Conservation (phyloP, 371 early-diverging fungal genomes). For the Blakeslea trispora region DNA sequence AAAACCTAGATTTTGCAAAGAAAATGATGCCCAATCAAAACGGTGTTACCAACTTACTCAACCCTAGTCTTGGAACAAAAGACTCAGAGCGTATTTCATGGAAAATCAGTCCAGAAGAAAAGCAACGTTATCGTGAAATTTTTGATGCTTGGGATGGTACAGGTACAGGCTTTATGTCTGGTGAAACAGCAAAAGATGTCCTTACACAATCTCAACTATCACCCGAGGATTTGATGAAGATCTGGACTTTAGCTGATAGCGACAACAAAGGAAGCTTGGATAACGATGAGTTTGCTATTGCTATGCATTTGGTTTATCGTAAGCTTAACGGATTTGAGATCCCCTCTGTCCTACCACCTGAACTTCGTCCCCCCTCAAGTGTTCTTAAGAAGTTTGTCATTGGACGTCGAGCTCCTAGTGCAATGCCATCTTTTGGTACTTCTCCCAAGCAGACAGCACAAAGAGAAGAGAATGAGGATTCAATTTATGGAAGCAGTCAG, state of each 20-base stretch:
- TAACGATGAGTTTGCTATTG: conserved; percentile 53
- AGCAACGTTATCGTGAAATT: conserved; percentile 77
- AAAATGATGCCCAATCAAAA: conserved; percentile 57
- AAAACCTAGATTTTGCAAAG: conserved; percentile 47
- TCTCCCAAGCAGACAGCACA: conserved; percentile 4
- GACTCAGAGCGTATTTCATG: conserved; percentile 49
- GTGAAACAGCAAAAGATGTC: conserved; percentile 81
- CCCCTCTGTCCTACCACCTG: conserved; percentile 76
- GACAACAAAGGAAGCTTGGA: conserved; percentile 52
- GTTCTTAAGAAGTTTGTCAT: conserved; percentile 60
- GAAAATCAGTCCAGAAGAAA: conserved; percentile 83
- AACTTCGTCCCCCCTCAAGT: conserved; percentile 79
- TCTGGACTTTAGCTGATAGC: conserved; percentile 53
- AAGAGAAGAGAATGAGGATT: conserved; percentile 10
- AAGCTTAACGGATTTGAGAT: conserved; percentile 77
- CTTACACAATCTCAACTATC: conserved; percentile 56
- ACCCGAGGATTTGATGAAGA: conserved; percentile 44
- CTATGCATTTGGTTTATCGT: conserved; percentile 65
- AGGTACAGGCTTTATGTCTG: conserved; percentile 78
- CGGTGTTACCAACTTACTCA: conserved; percentile 32
- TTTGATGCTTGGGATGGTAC: conserved; percentile 85
- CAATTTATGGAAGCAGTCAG: conserved; percentile 26
- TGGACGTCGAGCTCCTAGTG: conserved; percentile 35
- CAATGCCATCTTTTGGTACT: conserved; percentile 20
- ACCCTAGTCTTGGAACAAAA: conserved; percentile 27